Evolutionary conservation across 169 alveolate species (phyloP).

Genomic region (Cystoisospora suis): DNA sequence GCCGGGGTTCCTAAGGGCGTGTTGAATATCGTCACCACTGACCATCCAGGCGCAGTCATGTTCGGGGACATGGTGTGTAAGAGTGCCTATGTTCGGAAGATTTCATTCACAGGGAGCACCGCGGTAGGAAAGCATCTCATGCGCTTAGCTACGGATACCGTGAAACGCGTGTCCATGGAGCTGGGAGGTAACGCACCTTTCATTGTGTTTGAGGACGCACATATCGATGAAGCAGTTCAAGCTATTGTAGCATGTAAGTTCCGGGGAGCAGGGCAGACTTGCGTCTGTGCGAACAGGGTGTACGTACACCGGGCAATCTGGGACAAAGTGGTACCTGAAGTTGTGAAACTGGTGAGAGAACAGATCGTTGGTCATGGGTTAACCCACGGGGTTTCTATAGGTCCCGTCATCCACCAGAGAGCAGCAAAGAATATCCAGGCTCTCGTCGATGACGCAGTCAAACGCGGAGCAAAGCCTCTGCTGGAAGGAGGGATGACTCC

Average conservation of each 20-base stretch:
- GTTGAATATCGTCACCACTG: slow-evolving; percentile 38
- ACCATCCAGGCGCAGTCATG: background rate
- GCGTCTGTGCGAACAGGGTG: slow-evolving; percentile 66
- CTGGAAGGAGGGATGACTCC: background rate
- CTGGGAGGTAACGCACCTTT: slow-evolving; percentile 70
- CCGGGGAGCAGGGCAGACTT: slow-evolving; percentile 66
- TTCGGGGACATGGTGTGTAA: slow-evolving; percentile 31
- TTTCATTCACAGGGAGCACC: slow-evolving; percentile 67
- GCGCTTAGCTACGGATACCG: slow-evolving; percentile 55
- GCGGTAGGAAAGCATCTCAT: slow-evolving; percentile 63
- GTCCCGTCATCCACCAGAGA: slow-evolving; percentile 59
- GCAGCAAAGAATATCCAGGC: slow-evolving; percentile 48
- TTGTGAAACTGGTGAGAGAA: slow-evolving; percentile 23
- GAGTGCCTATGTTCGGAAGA: slow-evolving; percentile 2
- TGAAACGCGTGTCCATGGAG: slow-evolving; percentile 59
- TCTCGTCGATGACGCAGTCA: slow-evolving; percentile 49
- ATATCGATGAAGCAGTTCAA: slow-evolving; percentile 63
- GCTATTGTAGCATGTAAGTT: slow-evolving; percentile 64
- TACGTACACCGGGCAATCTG: slow-evolving; percentile 63
- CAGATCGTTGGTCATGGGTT: slow-evolving; percentile 53
- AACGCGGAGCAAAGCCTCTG: slow-evolving; percentile 34
- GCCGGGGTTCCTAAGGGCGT: slow-evolving; percentile 61
- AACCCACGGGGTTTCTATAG: slow-evolving; percentile 51
- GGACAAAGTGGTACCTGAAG: background rate
- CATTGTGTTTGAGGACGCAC: slow-evolving; percentile 66